A percentile compares a stretch with the other conserved stretches of the same genome.
Evolutionary conservation across 305 asterid species (phyloP).

Genomic region (Petunia hybrid): DNA sequence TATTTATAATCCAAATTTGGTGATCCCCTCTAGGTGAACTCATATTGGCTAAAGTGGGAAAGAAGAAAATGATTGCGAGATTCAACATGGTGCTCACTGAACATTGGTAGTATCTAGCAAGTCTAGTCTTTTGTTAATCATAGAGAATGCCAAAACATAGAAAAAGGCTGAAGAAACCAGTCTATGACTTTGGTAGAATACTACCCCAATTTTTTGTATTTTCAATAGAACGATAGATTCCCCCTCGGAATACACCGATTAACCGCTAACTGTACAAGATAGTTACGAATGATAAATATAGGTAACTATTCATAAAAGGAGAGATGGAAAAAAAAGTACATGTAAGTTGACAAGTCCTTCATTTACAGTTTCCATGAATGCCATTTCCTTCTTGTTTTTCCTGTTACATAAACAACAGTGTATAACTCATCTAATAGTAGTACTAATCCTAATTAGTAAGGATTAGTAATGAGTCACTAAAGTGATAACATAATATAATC

Average conservation of each 20-base stretch:
- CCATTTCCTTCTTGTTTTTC: not conserved
- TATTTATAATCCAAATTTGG: too few relatives aligned
- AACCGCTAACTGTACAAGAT: too few relatives aligned
- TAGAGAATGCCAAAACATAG: conserved; percentile 21
- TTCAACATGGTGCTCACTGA: not conserved
- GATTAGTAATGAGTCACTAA: too few relatives aligned
- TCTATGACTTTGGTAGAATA: not conserved
- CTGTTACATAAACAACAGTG: conserved; percentile 1
- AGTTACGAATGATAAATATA: too few relatives aligned
- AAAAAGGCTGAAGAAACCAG: not conserved
- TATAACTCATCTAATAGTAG: not conserved
- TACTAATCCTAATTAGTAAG: too few relatives aligned
- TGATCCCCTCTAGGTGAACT: not conserved
- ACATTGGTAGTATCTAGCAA: not conserved
- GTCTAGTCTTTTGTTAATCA: not conserved
- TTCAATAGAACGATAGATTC: too few relatives aligned
- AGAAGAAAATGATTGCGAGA: not conserved
- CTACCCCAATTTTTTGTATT: too few relatives aligned
- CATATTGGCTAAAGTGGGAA: not conserved
- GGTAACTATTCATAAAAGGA: too few relatives aligned
- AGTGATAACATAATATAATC: too few relatives aligned
- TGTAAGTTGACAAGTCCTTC: conserved; percentile 17
- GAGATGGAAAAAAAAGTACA: not conserved
- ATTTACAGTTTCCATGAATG: conserved; percentile 12
- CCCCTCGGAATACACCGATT: too few relatives aligned